These are phyloP conservation scores for Wickerhamomyces rabaulensis DNA, from an alignment of 805 yeast species.

Conservation along the genomic window DNA sequence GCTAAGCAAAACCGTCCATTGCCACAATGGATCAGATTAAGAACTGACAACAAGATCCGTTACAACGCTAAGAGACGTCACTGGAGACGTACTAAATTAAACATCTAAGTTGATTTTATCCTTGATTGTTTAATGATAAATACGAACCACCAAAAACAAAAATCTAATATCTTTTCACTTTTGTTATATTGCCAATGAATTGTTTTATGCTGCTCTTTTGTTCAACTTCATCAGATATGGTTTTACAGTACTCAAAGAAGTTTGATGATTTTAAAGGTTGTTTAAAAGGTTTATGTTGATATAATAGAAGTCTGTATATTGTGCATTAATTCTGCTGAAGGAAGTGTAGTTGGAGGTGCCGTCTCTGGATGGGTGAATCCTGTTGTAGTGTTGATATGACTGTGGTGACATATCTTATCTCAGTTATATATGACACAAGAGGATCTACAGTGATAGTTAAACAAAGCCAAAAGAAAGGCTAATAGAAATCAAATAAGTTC, in stretches of 20 bases:
- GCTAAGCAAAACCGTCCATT: slow-evolving; percentile 98
- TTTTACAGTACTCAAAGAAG: not conserved
- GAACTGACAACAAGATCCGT: slow-evolving; percentile 96
- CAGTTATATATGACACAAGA: too few species aligned
- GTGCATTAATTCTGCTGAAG: slow-evolving; percentile 7
- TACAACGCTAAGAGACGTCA: slow-evolving; percentile 99
- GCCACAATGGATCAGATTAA: slow-evolving; percentile 99
- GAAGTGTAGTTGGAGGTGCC: not conserved
- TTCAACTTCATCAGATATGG: not conserved
- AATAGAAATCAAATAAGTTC: too few species aligned
- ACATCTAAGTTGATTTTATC: slow-evolving; percentile 55
- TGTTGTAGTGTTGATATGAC: too few species aligned
- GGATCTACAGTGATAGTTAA: too few species aligned
- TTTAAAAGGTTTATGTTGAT: slow-evolving; percentile 4
- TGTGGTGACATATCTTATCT: too few species aligned
- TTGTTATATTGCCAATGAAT: not conserved
- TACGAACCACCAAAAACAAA: slow-evolving; percentile 2
- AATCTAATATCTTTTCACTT: slow-evolving; percentile 4
- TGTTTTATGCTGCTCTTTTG: not conserved
- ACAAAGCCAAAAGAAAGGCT: too few species aligned
- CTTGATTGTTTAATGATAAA: slow-evolving; percentile 4
- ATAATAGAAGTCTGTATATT: slow-evolving; percentile 22
- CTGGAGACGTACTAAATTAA: slow-evolving; percentile 99
- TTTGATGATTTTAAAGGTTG: slow-evolving; percentile 3
- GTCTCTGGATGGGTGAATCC: too few species aligned